Percentiles rank a stretch among this genome's conserved stretches.
phyloP scores from a whole-genome alignment of 352 stramenopile species.

The Pilasporangium apinafurcum region DNA sequence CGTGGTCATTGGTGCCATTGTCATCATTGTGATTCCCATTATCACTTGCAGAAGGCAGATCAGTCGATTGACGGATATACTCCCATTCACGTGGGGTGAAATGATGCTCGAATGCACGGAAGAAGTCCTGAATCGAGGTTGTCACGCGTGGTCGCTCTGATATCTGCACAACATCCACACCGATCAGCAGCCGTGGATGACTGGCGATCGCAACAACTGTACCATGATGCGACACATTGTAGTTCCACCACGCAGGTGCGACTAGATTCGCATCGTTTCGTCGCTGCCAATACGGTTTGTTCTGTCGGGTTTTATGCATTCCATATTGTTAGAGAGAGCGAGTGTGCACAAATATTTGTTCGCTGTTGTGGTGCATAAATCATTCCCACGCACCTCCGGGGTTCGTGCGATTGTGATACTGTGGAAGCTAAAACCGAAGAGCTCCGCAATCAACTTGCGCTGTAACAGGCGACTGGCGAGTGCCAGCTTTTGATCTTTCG shows the following conservation, averaged over 20 bases:
- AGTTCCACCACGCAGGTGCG: constrained; percentile 45
- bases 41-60: too few relatives aligned
- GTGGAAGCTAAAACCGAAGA: constrained; percentile 21
- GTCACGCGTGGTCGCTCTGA: constrained; percentile 34
- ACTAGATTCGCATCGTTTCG: too few relatives aligned
- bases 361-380: too few relatives aligned
- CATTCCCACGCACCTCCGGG: constrained; percentile 43
- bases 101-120: constrained; percentile 45
- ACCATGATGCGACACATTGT: constrained; percentile 77
- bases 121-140: constrained; percentile 30
- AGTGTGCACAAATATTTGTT: background rate
- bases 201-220: constrained; percentile 58
- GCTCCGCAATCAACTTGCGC: constrained; percentile 29
- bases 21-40: background rate
- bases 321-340: background rate
- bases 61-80: constrained; percentile 37
- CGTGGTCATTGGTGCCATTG: constrained; percentile 6
- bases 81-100: constrained; percentile 59
- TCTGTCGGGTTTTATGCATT: too few relatives aligned
- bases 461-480: constrained; percentile 63
- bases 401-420: constrained; percentile 49
- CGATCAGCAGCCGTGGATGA: constrained; percentile 29
- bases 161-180: constrained; percentile 64
- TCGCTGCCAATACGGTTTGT: constrained; percentile 58
- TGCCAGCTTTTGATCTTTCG: constrained; percentile 60